Conservation (phyloP, 2,329 filamentous ascomycete species). For the Diaporthe sp. region DNA sequence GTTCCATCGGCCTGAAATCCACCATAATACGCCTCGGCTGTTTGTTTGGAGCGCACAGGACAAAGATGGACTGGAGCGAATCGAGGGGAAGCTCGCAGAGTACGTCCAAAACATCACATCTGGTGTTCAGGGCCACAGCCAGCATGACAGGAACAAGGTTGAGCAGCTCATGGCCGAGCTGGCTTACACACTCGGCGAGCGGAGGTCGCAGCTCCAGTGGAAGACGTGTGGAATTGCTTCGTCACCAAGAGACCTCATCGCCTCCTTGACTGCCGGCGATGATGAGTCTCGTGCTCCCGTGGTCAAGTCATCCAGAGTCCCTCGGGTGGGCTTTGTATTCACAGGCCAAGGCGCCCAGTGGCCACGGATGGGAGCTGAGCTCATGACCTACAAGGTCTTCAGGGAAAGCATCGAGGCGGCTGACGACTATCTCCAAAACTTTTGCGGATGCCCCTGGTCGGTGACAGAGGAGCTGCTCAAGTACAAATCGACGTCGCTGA, state of each 20-base stretch:
- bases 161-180: background rate
- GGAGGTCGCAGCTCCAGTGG: constrained; percentile 18
- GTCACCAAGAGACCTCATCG: background rate
- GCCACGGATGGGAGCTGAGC: constrained; percentile 48
- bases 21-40: background rate
- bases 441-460: constrained; percentile 1
- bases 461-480: constrained; percentile 21
- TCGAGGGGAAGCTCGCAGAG: background rate
- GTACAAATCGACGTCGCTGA: constrained; percentile 8
- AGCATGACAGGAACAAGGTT: background rate
- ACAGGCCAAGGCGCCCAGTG: constrained; percentile 52
- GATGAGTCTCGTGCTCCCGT: background rate
- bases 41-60: constrained; percentile 6
- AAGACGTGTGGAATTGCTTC: background rate
- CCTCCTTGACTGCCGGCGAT: background rate
- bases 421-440: background rate
- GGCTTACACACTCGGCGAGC: background rate
- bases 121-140: background rate
- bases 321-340: constrained; percentile 42
- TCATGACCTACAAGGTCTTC: constrained; percentile 45
- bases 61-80: background rate
- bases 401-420: background rate
- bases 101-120: background rate
- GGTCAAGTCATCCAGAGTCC: background rate
- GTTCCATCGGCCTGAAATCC: background rate